phyloP scores from a whole-genome alignment of 2,329 filamentous ascomycete species.

The Calonectria crousiana region DNA sequence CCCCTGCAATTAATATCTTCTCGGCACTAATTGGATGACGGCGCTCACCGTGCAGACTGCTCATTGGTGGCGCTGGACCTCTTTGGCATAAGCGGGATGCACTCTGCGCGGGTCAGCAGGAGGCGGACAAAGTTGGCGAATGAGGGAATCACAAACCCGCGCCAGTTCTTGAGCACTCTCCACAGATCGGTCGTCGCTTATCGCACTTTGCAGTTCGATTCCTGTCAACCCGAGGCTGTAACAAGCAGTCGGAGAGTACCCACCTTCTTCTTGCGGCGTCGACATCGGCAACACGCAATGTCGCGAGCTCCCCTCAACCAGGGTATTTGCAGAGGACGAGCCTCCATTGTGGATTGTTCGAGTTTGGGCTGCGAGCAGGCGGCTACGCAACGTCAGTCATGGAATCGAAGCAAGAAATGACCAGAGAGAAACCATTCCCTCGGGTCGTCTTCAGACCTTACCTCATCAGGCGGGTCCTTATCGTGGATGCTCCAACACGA shows the following conservation, averaged over 20 bases:
- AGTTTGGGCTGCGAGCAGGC: not conserved
- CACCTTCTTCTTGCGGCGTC: constrained; percentile 6
- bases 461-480: not conserved
- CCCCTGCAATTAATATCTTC: not conserved
- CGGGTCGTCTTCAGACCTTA: not conserved
- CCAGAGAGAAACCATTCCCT: not conserved
- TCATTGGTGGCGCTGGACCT: not conserved
- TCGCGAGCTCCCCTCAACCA: not conserved
- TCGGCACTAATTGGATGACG: not conserved
- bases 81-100: constrained; percentile 1
- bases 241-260: not conserved
- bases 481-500: not conserved
- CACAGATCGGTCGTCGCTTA: constrained; percentile 5
- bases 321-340: not conserved
- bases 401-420: not conserved
- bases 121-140: not conserved
- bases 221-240: not conserved
- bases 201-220: not conserved
- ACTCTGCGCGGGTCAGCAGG: not conserved
- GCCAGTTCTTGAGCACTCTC: constrained; percentile 1
- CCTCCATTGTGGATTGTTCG: not conserved
- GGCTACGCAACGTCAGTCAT: not conserved
- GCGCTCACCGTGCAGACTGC: not conserved
- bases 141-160: not conserved
- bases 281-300: not conserved